A percentile compares a stretch with the other conserved stretches of the same genome.
These are phyloP conservation scores for Entomortierella chlamydospora DNA, from an alignment of 192 early-diverging fungal species.

Conservation along the genomic window DNA sequence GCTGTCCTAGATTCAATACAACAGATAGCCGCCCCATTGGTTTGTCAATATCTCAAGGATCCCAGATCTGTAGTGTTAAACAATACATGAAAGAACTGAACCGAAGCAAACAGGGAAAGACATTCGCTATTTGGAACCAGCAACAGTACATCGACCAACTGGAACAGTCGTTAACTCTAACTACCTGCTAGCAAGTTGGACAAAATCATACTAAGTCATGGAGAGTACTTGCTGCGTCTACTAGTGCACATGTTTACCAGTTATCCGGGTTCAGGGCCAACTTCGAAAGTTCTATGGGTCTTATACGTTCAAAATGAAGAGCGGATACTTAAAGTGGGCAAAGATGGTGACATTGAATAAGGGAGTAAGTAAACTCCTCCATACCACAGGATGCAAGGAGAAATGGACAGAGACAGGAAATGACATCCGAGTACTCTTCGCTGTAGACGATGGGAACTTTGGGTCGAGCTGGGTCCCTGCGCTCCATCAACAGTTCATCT, in stretches of 20 bases:
- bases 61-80: background rate
- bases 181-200: background rate
- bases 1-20: background rate
- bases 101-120: background rate
- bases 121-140: background rate
- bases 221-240: background rate
- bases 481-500: conserved; percentile 1
- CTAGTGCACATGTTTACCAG: background rate
- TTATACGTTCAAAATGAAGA: background rate
- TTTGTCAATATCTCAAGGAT: background rate
- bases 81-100: background rate
- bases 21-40: background rate
- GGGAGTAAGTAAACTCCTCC: background rate
- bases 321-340: background rate
- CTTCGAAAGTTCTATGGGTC: background rate
- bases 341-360: background rate
- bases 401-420: background rate
- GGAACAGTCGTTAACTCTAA: background rate
- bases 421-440: background rate
- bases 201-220: background rate
- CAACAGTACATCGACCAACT: background rate
- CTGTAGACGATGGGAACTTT: background rate
- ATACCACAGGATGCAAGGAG: background rate
- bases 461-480: background rate
- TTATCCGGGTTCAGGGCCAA: background rate